Percentiles rank a stretch among this genome's conserved stretches.
phyloP scores from a whole-genome alignment of 208 protist species.

The Leishmania arabica region DNA sequence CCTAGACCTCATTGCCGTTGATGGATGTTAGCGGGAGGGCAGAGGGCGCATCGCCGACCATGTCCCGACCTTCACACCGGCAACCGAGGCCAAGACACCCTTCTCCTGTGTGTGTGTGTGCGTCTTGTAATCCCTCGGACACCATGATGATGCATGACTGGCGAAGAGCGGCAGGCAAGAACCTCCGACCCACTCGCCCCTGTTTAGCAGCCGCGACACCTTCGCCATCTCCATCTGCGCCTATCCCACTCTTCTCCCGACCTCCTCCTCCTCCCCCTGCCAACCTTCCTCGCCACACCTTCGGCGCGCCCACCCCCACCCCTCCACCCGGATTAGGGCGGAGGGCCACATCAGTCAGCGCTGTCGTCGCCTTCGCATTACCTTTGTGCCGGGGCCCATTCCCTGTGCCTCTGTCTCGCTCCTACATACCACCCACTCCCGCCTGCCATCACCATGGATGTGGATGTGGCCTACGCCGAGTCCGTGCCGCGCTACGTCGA shows the following conservation, averaged over 20 bases:
- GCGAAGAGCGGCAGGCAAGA: neutral
- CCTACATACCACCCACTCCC: neutral
- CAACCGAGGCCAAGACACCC: neutral
- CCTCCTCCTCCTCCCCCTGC: neutral
- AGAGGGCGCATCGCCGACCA: neutral
- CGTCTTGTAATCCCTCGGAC: neutral
- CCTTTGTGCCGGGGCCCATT: neutral
- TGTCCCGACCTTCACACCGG: neutral
- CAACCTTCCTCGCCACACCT: neutral
- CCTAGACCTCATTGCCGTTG: neutral
- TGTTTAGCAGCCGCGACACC: neutral
- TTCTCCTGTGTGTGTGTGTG: no score
- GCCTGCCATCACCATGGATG: slow-evolving; percentile 13
- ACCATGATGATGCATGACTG: neutral
- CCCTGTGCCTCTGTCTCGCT: neutral
- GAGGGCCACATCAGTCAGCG: neutral
- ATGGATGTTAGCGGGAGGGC: neutral
- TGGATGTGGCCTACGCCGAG: slow-evolving; percentile 20
- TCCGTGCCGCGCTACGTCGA: slow-evolving; percentile 51
- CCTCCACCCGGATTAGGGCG: neutral
- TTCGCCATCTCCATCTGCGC: neutral
- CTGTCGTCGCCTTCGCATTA: neutral
- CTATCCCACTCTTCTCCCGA: neutral
- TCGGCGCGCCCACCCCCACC: neutral
- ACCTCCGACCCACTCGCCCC: neutral